Conservation (phyloP, 805 yeast species). For the Hanseniaspora osmophila region DNA sequence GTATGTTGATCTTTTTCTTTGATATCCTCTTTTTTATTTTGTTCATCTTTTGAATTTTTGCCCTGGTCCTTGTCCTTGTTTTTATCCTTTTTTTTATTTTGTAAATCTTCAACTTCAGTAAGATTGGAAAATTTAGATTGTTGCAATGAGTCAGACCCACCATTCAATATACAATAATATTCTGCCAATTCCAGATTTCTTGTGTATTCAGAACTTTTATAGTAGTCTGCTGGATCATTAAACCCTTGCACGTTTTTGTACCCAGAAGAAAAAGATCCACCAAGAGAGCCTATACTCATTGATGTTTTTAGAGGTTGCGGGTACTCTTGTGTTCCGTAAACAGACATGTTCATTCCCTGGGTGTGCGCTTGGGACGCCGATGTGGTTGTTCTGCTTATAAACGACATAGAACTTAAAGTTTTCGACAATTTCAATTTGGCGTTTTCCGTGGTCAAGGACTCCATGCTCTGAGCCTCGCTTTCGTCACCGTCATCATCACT, state of each 20-base stretch:
- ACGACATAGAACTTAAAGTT: background rate
- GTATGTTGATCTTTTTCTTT: no score
- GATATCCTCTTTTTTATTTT: background rate
- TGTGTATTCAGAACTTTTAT: background rate
- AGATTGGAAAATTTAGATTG: conserved; percentile 15
- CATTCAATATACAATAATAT: background rate
- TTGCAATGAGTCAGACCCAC: background rate
- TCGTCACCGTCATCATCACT: background rate
- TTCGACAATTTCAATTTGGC: background rate
- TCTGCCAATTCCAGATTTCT: background rate
- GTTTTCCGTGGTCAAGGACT: background rate
- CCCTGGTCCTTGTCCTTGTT: no score
- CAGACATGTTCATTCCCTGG: background rate
- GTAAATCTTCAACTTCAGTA: conserved; percentile 22
- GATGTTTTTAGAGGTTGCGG: background rate
- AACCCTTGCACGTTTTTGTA: background rate
- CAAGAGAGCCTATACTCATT: background rate
- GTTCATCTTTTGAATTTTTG: conserved; percentile 3
- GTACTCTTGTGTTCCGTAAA: background rate
- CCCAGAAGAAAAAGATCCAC: background rate
- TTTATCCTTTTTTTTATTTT: background rate
- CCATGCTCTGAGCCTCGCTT: background rate
- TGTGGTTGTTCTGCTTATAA: background rate
- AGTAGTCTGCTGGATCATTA: background rate
- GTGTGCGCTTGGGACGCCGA: background rate